Conservation (phyloP, 208 protist species). For the Trypanosoma conorhini region DNA sequence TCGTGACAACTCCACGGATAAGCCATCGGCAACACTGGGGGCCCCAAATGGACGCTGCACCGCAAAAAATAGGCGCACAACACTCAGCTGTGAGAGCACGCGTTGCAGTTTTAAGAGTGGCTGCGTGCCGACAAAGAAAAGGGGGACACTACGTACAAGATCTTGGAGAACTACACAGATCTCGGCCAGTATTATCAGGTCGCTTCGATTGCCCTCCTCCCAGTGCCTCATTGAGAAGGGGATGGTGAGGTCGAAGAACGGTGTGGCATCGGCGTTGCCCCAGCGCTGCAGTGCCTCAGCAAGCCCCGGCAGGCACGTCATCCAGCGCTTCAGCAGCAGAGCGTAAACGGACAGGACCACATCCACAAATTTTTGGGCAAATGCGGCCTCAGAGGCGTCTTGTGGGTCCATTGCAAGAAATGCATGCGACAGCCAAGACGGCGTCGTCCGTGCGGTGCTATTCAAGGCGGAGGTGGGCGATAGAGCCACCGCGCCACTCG, state of each 20-base stretch:
- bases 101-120: conserved; percentile 9
- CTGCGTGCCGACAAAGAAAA: neutral
- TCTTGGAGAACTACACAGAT: conserved; percentile 15
- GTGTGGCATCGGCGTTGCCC: neutral
- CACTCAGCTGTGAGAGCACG: conserved; percentile 8
- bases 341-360: conserved; percentile 5
- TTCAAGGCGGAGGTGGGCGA: neutral
- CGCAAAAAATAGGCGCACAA: conserved; percentile 13
- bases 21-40: neutral
- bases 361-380: conserved; percentile 12
- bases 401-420: conserved; percentile 24
- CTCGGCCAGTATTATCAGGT: conserved; percentile 1
- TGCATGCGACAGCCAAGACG: conserved; percentile 18
- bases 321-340: conserved; percentile 30
- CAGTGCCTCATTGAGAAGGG: neutral
- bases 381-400: conserved; percentile 10
- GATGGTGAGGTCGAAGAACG: neutral
- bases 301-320: conserved; percentile 18
- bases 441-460: neutral
- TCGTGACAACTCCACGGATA: conserved; percentile 10
- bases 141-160: neutral
- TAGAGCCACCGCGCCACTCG: neutral
- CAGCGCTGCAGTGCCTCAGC: conserved; percentile 1
- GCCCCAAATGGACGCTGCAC: neutral
- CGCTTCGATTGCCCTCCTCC: neutral